These are phyloP conservation scores for Suillus plorans DNA, from an alignment of 768 basidiomycete species.

Conservation along the genomic window DNA sequence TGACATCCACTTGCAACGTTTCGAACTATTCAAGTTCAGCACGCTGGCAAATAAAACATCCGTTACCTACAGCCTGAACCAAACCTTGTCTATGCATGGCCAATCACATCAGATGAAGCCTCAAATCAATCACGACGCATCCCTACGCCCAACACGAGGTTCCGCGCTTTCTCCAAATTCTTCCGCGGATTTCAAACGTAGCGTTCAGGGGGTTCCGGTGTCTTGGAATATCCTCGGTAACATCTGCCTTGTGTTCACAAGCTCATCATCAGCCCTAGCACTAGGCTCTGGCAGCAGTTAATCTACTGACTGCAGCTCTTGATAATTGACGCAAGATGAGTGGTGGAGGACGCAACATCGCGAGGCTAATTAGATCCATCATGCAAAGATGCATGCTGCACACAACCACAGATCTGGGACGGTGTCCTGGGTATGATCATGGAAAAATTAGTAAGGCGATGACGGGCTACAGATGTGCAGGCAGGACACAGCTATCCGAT, in stretches of 20 bases:
- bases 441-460: background rate
- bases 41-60: slow-evolving; percentile 1
- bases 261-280: background rate
- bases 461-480: background rate
- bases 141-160: slow-evolving; percentile 8
- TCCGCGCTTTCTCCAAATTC: slow-evolving; percentile 7
- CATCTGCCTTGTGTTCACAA: background rate
- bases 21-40: background rate
- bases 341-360: background rate
- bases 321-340: background rate
- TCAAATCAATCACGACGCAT: slow-evolving; percentile 6
- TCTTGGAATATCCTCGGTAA: slow-evolving; percentile 5
- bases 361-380: background rate
- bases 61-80: background rate
- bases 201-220: slow-evolving; percentile 4
- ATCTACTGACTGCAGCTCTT: background rate
- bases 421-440: background rate
- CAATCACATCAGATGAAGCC: slow-evolving; percentile 7
- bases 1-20: background rate
- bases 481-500: slow-evolving; percentile 4
- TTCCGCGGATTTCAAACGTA: slow-evolving; percentile 6
- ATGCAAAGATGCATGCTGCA: slow-evolving; percentile 5
- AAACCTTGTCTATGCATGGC: slow-evolving; percentile 2
- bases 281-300: slow-evolving; percentile 1
- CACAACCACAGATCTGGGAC: background rate